Percentiles rank a stretch among this genome's conserved stretches.
Evolutionary conservation across 1,139 yeast species (phyloP).

Genomic region (Yamadazyma dushanensis): DNA sequence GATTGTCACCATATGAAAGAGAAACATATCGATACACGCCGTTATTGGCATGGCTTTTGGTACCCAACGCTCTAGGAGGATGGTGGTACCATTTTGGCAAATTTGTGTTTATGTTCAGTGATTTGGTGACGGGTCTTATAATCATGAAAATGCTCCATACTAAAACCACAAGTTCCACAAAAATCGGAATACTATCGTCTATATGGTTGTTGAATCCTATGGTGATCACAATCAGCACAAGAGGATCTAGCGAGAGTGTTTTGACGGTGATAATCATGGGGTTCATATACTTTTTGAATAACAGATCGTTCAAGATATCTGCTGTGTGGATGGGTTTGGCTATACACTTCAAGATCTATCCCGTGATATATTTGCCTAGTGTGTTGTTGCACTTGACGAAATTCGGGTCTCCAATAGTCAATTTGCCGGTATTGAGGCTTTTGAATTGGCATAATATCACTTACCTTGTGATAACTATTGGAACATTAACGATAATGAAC

Average conservation of each 20-base stretch:
- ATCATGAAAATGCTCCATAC: slow-evolving; percentile 43
- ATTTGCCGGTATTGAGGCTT: slow-evolving; percentile 33
- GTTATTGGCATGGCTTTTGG: slow-evolving; percentile 74
- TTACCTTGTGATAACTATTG: slow-evolving; percentile 40
- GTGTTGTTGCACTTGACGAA: slow-evolving; percentile 32
- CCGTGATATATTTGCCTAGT: slow-evolving; percentile 76
- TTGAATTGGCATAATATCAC: slow-evolving; percentile 46
- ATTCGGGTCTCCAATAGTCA: slow-evolving; percentile 21
- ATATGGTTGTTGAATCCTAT: slow-evolving; percentile 93
- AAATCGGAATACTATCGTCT: slow-evolving; percentile 42
- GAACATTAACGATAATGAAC: slow-evolving; percentile 49
- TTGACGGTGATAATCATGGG: slow-evolving; percentile 75
- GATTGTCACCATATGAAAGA: slow-evolving; percentile 72
- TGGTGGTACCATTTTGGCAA: slow-evolving; percentile 74
- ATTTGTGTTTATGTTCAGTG: slow-evolving; percentile 71
- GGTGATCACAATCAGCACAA: slow-evolving; percentile 89
- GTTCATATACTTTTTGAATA: slow-evolving; percentile 48
- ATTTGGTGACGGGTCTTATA: slow-evolving; percentile 75
- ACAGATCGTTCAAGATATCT: slow-evolving; percentile 37
- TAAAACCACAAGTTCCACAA: slow-evolving; percentile 23
- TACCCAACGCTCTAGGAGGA: slow-evolving; percentile 58
- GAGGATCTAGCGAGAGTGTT: slow-evolving; percentile 93
- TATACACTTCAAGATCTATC: slow-evolving; percentile 89
- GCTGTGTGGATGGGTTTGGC: slow-evolving; percentile 75
- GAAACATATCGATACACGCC: slow-evolving; percentile 96